A percentile compares a stretch with the other conserved stretches of the same genome.
Evolutionary conservation across 208 protist genomes (phyloP).

Genomic region (Crithidia acanthocephali): DNA sequence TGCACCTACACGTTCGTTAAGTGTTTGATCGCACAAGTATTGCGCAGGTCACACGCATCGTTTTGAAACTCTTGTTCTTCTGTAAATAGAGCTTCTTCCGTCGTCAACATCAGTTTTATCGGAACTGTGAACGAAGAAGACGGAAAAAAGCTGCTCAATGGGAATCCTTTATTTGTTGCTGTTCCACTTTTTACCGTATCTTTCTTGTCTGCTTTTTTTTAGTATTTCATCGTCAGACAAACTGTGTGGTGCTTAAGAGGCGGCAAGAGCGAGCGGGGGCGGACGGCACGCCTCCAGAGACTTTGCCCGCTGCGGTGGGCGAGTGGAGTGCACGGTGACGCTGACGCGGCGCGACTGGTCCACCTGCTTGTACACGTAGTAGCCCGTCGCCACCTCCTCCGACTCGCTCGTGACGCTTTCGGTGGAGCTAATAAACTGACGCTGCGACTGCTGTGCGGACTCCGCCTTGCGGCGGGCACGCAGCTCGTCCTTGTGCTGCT

Average conservation of each 20-base stretch:
- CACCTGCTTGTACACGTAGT: conserved; percentile 37
- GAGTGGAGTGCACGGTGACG: conserved; percentile 28
- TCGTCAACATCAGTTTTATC: no score
- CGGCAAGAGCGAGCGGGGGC: conserved; percentile 28
- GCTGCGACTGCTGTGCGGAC: conserved; percentile 7
- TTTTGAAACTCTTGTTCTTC: no score
- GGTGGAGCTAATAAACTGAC: conserved; percentile 2
- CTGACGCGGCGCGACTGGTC: conserved; percentile 5
- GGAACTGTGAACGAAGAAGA: no score
- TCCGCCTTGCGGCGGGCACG: conserved; percentile 24
- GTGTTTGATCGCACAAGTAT: no score
- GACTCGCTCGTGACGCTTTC: conserved; percentile 3
- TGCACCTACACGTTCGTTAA: no score
- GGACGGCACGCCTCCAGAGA: conserved; percentile 41
- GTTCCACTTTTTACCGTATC: no score
- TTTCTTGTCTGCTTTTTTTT: background rate
- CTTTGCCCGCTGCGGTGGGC: conserved; percentile 30
- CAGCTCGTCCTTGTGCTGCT: conserved; percentile 36
- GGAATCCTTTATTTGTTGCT: no score
- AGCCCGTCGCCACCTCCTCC: conserved; percentile 14
- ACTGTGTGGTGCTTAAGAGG: background rate
- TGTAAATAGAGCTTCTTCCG: no score
- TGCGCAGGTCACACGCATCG: no score
- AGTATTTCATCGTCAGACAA: no score
- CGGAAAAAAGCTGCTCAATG: no score